Evolutionary conservation across 192 early-diverging fungal genomes (phyloP).

Genomic region (Phycomyces blakesleeanus): DNA sequence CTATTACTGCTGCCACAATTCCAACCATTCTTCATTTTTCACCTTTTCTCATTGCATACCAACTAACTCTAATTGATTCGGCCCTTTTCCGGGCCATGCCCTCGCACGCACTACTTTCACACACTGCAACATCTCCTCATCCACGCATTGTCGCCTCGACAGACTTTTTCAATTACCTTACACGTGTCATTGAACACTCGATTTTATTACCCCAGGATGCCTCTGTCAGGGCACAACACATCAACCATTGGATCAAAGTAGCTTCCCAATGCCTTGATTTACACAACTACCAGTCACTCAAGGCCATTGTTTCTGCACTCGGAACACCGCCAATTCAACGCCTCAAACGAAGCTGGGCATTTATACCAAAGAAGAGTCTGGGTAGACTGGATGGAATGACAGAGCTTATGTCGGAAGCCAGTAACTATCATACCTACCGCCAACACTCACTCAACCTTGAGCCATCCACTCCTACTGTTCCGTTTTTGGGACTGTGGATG

Average conservation of each 20-base stretch:
- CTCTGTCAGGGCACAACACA: constrained; percentile 55
- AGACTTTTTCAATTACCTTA: constrained; percentile 80
- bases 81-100: constrained; percentile 62
- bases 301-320: constrained; percentile 66
- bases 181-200: constrained; percentile 67
- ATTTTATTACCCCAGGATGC: constrained; percentile 59
- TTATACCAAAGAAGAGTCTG: constrained; percentile 63
- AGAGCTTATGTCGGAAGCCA: constrained; percentile 60
- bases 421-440: constrained; percentile 68
- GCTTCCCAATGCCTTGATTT: constrained; percentile 56
- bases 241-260: constrained; percentile 72
- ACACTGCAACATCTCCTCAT: constrained; percentile 60
- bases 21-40: constrained; percentile 56
- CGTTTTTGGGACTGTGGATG: constrained; percentile 75
- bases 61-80: constrained; percentile 67
- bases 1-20: constrained; percentile 49
- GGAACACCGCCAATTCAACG: constrained; percentile 68
- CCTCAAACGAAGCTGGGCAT: constrained; percentile 68
- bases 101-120: constrained; percentile 52
- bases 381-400: constrained; percentile 50
- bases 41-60: constrained; percentile 62
- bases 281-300: constrained; percentile 68
- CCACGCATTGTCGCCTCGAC: constrained; percentile 62
- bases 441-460: constrained; percentile 36
- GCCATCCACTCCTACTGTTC: constrained; percentile 56